These are phyloP conservation scores for Pelagomonas calceolata DNA, from an alignment of 108 stramenopile genomes.

Conservation along the genomic window DNA sequence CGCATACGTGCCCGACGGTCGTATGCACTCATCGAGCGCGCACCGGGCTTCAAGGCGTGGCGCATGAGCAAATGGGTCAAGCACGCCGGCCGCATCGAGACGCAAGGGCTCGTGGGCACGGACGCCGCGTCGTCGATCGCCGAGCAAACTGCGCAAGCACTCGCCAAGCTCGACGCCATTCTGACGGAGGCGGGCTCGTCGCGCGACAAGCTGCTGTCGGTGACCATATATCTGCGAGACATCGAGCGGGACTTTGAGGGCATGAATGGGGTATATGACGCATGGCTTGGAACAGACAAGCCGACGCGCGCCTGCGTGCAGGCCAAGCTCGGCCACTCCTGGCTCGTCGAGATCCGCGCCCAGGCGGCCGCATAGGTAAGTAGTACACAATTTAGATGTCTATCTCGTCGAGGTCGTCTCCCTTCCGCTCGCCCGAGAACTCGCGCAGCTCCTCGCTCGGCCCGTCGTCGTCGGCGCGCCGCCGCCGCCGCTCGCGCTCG, in stretches of 20 bases:
- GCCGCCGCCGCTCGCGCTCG: not conserved
- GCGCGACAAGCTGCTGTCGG: not conserved
- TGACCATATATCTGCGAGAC: not conserved
- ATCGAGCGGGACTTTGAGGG: not conserved
- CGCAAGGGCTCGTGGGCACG: not conserved
- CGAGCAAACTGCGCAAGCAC: not conserved
- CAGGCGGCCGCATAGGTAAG: no score
- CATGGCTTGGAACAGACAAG: not conserved
- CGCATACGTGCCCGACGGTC: no score
- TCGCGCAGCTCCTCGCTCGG: not conserved
- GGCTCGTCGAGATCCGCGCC: not conserved
- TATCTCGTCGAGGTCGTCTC: no score
- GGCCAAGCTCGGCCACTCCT: not conserved
- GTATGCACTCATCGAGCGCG: not conserved
- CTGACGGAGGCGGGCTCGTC: not conserved
- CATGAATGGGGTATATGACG: not conserved
- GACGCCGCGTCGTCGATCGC: not conserved
- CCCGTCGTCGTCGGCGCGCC: not conserved
- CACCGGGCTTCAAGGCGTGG: not conserved
- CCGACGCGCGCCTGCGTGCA: not conserved
- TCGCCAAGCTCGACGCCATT: not conserved
- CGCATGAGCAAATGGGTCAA: not conserved
- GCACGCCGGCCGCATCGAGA: not conserved
- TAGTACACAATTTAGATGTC: no score
- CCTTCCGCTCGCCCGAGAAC: no score